phyloP scores from a whole-genome alignment of 2,329 filamentous ascomycete genomes.

The Ophiostoma triangulosporum region DNA sequence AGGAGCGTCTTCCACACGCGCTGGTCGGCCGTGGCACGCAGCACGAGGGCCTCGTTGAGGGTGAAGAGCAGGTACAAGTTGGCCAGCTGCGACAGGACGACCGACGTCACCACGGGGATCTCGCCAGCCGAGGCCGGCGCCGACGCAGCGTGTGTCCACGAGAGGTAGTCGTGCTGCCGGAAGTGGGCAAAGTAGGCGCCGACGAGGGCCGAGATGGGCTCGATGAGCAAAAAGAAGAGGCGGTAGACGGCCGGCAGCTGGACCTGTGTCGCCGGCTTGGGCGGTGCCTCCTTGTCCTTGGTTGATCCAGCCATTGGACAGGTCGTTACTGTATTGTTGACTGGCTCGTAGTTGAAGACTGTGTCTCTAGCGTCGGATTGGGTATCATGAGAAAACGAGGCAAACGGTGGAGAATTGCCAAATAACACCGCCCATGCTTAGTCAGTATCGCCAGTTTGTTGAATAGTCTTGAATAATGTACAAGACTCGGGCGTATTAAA shows the following conservation, averaged over 20 bases:
- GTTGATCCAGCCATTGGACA: slow-evolving; percentile 4
- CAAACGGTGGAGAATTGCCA: too few species aligned
- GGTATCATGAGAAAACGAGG: too few species aligned
- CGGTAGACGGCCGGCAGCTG: slow-evolving; percentile 41
- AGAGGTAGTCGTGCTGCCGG: slow-evolving; percentile 43
- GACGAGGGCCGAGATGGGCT: slow-evolving; percentile 41
- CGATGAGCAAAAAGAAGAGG: slow-evolving; percentile 62
- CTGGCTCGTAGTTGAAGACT: too few species aligned
- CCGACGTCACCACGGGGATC: slow-evolving; percentile 46
- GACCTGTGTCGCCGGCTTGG: background rate
- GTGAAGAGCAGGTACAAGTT: slow-evolving; percentile 69
- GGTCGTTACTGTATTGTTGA: too few species aligned
- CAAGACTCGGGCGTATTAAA: too few species aligned
- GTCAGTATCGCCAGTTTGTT: too few species aligned
- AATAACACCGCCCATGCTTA: too few species aligned
- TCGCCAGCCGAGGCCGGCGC: slow-evolving; percentile 25
- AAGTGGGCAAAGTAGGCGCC: slow-evolving; percentile 35
- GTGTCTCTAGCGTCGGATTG: too few species aligned
- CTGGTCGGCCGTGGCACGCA: slow-evolving; percentile 54
- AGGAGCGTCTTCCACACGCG: slow-evolving; percentile 58
- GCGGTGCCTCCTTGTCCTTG: background rate
- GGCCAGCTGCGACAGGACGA: slow-evolving; percentile 60
- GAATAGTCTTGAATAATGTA: too few species aligned
- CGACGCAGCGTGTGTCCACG: slow-evolving; percentile 44
- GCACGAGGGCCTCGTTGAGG: slow-evolving; percentile 62